A percentile compares a stretch with the other conserved stretches of the same genome.
Evolutionary conservation across 768 basidiomycete species (phyloP).

Genomic region (Phaffia tasmanica): DNA sequence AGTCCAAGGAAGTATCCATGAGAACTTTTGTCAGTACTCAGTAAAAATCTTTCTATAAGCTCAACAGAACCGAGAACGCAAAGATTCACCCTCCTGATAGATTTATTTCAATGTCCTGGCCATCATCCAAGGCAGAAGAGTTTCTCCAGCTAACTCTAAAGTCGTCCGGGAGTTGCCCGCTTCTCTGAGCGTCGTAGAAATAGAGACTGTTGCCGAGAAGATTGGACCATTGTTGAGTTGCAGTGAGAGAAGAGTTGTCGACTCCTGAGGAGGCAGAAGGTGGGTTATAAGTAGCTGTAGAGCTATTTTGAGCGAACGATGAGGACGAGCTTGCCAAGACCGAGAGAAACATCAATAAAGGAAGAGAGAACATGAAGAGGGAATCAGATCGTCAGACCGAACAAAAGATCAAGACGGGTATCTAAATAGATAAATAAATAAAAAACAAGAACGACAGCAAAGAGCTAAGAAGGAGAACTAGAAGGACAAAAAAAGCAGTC

Average conservation of each 20-base stretch:
- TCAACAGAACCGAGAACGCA: not conserved
- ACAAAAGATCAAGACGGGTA: not conserved
- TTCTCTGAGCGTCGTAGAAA: constrained; percentile 86
- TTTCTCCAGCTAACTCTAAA: constrained; percentile 75
- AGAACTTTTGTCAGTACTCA: not conserved
- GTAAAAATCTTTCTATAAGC: not conserved
- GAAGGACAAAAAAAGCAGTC: not conserved
- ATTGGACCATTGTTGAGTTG: constrained; percentile 55
- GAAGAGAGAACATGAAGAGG: not conserved
- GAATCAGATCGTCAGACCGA: not conserved
- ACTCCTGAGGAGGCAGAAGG: not conserved
- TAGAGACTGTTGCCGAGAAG: constrained; percentile 69
- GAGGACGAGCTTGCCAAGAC: not conserved
- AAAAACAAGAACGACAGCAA: not conserved
- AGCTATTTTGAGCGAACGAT: not conserved
- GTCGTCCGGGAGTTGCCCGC: constrained; percentile 52
- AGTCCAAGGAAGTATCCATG: not conserved
- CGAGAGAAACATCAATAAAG: not conserved
- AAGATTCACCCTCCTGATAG: constrained; percentile 58
- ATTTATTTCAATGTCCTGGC: constrained; percentile 59
- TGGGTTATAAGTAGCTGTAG: not conserved
- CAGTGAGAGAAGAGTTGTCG: not conserved
- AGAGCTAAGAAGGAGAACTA: not conserved
- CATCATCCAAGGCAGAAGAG: constrained; percentile 64
- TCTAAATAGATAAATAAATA: not conserved